Base-by-base conservation (phyloP, 2,329 filamentous ascomycete genomes). In the Phoma herbarum region DNA sequence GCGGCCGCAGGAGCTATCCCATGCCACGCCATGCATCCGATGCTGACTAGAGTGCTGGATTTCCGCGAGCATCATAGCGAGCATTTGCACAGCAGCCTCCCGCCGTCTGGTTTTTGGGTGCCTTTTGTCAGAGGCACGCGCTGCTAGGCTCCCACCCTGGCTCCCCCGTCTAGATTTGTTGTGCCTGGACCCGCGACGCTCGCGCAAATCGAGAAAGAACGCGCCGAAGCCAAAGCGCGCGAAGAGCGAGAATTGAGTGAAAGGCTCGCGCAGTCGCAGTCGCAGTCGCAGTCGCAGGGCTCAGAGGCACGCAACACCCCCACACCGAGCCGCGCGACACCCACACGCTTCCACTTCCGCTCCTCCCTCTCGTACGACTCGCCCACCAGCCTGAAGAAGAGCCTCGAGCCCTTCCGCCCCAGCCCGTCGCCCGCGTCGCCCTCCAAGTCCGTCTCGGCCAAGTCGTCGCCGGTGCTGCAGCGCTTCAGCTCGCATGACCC, bases 401-500 rank as follows among this genome's bases (percentile, higher is more conserved):
- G 59, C 62, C 52, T 69, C 57, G 57, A 69, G 12, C 68, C 67
- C 50, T 68, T 70, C 61, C 63, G 61, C 59, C 63, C 57, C 52
- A 69, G 66, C 60, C 69, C 69, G 10, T 63, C 65, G 45, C 57
- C 65, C 59, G 60, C 64, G 53, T 52, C 60, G 41, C 52, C 59
- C 33, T 44, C 60, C 43, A 58, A 47, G 44, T 28, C 52, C n/a
- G 57, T 52, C 28, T 57, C 53, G 29, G 63, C 71, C 60, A 54
- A 63, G 25, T 52, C 63, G 18, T 57, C 66, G 33, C 56, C 62
- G 29, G 47, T 60, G 9, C 51, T 60, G 43, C 63, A 57, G 56
- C 61, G 62, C 60, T 59, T 62, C 48, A 44, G 63, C 63, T 65
- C 69, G 63, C 66, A 75, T 76, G 73, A 65, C 43, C 65, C 64